Base-by-base conservation (phyloP, 225 moss, liverwort and hornwort genomes). In the Ulota crispa region DNA sequence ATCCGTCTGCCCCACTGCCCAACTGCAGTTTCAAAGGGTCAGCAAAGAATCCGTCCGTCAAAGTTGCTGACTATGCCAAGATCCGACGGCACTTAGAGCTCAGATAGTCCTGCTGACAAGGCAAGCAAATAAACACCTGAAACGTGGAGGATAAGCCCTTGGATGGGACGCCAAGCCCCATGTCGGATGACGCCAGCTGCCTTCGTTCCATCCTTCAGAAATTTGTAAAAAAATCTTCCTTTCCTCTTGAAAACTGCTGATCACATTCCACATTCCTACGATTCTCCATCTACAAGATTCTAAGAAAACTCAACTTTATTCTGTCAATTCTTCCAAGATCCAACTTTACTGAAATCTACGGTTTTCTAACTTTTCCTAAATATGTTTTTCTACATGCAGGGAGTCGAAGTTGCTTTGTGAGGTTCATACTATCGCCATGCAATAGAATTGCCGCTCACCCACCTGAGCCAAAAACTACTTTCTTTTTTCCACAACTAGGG, bases 101-200 rank as follows among this genome's bases (percentile, higher is more conserved):
- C 9, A 14, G 15, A 0, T 7, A 3, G 47, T 1, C 45, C 3
- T 55, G 83, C 85, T 85, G 88, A 88, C 85, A 4, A 37, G 21
- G 77, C 55, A 20, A 0, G 13, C 76, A 2, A 14, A 8, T 14
- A 2, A 0, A 0, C 19, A 4, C 5, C 2, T 9, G 5, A 39
- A 63, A 73, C 76, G 80, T 83, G 67, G 88, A 78, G 64, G 88
- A 88, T 88, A 88, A 88, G 82, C n/a, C 54, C 3, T 6, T 9
- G 5, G 18, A 14, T 36, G 23, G 73, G 55, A 56, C 13, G 5
- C 70, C 74, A 45, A 18, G 6, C 24, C 77, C 88, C 80, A 73
- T 66, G 0, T 6, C 52, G 15, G 36, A 34, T 70, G 86, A 65
- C 56, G 74, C 61, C 21, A 39, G 18, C 30, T 28, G 31, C 63